Conservation (phyloP, 306 rosid genomes). For the Comarum palustre region DNA sequence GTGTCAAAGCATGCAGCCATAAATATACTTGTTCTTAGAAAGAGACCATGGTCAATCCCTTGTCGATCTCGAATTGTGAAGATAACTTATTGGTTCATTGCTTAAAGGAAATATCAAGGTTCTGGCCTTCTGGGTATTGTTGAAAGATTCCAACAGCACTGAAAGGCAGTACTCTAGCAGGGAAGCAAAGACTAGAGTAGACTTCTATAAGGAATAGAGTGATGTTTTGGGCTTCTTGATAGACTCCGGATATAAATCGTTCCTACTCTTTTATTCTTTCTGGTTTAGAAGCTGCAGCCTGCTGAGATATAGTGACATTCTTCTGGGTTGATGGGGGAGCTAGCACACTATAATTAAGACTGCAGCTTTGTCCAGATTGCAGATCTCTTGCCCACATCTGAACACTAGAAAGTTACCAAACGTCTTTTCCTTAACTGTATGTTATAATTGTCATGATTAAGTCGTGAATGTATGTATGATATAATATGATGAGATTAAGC, state of each 20-base stretch:
- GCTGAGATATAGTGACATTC: neutral
- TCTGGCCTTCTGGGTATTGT: neutral
- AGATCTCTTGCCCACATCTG: neutral
- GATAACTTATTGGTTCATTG: neutral
- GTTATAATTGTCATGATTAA: neutral
- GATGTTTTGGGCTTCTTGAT: neutral
- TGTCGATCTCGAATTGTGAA: neutral
- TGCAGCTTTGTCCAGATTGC: neutral
- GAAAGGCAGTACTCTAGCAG: neutral
- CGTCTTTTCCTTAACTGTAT: neutral
- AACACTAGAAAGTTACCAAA: neutral
- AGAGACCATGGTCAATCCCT: conserved; percentile 5
- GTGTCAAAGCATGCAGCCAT: neutral
- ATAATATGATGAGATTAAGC: neutral
- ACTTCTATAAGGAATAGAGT: neutral
- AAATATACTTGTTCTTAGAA: neutral
- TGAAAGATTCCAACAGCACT: neutral
- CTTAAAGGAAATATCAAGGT: neutral
- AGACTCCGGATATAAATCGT: neutral
- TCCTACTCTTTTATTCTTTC: neutral
- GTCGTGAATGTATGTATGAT: neutral
- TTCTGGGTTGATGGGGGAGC: neutral
- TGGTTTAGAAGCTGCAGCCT: neutral
- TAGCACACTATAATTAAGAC: neutral
- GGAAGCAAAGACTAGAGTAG: neutral